Conservation (phyloP, 1,284 basidiomycete species). For the Sporisorium graminicola region DNA sequence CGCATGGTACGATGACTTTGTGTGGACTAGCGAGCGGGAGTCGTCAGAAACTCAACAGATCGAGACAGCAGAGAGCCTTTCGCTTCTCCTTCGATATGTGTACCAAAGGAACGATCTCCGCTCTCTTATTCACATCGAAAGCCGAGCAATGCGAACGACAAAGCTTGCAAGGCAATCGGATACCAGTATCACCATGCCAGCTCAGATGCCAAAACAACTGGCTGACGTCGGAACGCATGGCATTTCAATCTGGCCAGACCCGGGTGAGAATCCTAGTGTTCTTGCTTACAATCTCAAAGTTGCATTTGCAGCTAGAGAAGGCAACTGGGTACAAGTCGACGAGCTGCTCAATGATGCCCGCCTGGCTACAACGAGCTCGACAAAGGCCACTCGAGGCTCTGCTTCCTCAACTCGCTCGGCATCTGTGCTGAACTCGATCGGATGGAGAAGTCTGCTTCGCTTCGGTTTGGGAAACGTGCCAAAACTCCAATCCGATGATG, state of each 20-base stretch:
- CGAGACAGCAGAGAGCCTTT: constrained; percentile 25
- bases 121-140: constrained; percentile 29
- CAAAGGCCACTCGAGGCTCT: not conserved
- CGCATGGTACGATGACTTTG: constrained; percentile 38
- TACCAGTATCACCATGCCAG: not conserved
- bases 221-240: constrained; percentile 11
- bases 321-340: constrained; percentile 34
- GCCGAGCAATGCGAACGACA: constrained; percentile 10
- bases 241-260: constrained; percentile 26
- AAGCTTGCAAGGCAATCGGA: not conserved
- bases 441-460: constrained; percentile 32
- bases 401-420: not conserved
- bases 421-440: constrained; percentile 14
- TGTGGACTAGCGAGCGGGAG: constrained; percentile 39
- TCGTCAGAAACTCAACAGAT: constrained; percentile 6
- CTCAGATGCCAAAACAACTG: not conserved
- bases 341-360: constrained; percentile 18
- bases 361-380: not conserved
- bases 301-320: constrained; percentile 24
- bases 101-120: constrained; percentile 31
- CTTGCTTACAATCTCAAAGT: constrained; percentile 39
- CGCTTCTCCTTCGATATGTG: constrained; percentile 22
- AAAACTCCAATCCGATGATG: not conserved
- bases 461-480: constrained; percentile 23
- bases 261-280: constrained; percentile 18